Evolutionary conservation across 1,139 yeast species (phyloP).

Genomic region (Hemisphaericaspora xylanilytica): DNA sequence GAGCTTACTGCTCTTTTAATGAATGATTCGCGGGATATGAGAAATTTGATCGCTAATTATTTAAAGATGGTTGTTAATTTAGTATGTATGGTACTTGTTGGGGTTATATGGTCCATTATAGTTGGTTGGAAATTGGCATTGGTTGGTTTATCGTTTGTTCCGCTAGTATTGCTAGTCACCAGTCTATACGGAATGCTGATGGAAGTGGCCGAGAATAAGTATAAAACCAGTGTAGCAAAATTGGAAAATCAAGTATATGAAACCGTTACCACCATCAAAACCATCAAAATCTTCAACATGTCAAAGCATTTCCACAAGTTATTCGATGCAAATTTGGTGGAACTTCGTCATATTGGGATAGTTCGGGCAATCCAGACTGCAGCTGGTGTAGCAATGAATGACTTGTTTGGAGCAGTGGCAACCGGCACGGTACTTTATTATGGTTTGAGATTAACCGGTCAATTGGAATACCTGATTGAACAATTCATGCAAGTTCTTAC

Average conservation of each 20-base stretch:
- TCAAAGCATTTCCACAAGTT: slow-evolving; percentile 43
- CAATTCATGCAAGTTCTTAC: slow-evolving; percentile 69
- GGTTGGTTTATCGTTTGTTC: slow-evolving; percentile 74
- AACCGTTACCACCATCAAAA: slow-evolving; percentile 55
- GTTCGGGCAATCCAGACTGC: slow-evolving; percentile 57
- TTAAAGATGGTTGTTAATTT: slow-evolving; percentile 54
- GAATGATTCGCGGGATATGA: slow-evolving; percentile 78
- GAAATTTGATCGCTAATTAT: slow-evolving; percentile 62
- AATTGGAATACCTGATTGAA: slow-evolving; percentile 50
- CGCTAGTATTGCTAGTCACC: slow-evolving; percentile 54
- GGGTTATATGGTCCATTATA: slow-evolving; percentile 72
- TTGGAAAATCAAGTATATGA: slow-evolving; percentile 60
- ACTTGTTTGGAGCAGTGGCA: slow-evolving; percentile 54
- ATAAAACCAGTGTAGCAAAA: slow-evolving; percentile 55
- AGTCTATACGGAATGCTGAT: slow-evolving; percentile 50
- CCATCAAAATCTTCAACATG: slow-evolving; percentile 59
- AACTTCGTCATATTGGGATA: slow-evolving; percentile 33
- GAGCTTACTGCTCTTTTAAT: slow-evolving; percentile 65
- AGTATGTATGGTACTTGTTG: slow-evolving; percentile 52
- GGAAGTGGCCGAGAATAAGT: slow-evolving; percentile 54
- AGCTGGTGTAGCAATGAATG: slow-evolving; percentile 59
- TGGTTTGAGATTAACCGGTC: slow-evolving; percentile 68
- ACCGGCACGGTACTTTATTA: slow-evolving; percentile 72
- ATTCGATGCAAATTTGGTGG: slow-evolving; percentile 29
- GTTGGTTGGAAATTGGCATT: slow-evolving; percentile 87